Evolutionary conservation across 163 green algal genomes (phyloP), one percentile per base, ranked within the genome.

Genomic region (Trebouxia gelatinosa): DNA sequence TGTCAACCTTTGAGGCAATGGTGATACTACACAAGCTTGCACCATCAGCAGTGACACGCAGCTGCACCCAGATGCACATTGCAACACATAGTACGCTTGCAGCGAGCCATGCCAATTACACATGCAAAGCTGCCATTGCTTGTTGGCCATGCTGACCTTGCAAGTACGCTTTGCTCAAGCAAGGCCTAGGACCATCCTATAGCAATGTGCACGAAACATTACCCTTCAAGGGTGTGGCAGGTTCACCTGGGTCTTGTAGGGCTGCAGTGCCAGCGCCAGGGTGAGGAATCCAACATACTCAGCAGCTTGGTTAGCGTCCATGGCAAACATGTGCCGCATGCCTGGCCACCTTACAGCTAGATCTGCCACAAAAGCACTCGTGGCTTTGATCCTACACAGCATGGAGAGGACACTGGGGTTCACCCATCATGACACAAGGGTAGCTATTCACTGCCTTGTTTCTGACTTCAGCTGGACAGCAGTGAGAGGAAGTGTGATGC

Each of bases 291-390:
- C 28, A 4, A 76, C 29, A 32, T 76, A 28, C 40, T 43, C 40
- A 38, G 43, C 68, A 34, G 68, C 46, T 17, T 76, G 68, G 40
- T 58, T 16, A 6, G 48, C 31, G 40, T 76, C 68, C 17, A 76
- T 17, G 9, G 68, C 46, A 23, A 76, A 29, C 43, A 38, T 59
- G 19, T 76, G 68, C 40, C 40, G 43, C 68, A 76, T 43, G 5
- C 68, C 68, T 54, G 68, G 68, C 68, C 68, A 76, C 68, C 28
- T 29, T 6, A 76, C 68, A n/a, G 68, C 68, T 43, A 76, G 28
- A 28, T 76, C 68, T 46, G 28, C 48, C 17, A 76, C 9, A 29
- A 76, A 76, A n/a, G n/a, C n/a, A n/a, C n/a, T n/a, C n/a, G n/a
- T n/a, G n/a, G n/a, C n/a, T n/a, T n/a, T n/a, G n/a, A n/a, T n/a